phyloP scores from a whole-genome alignment of 2,329 filamentous ascomycete species.

The Neobulgaria alba region DNA sequence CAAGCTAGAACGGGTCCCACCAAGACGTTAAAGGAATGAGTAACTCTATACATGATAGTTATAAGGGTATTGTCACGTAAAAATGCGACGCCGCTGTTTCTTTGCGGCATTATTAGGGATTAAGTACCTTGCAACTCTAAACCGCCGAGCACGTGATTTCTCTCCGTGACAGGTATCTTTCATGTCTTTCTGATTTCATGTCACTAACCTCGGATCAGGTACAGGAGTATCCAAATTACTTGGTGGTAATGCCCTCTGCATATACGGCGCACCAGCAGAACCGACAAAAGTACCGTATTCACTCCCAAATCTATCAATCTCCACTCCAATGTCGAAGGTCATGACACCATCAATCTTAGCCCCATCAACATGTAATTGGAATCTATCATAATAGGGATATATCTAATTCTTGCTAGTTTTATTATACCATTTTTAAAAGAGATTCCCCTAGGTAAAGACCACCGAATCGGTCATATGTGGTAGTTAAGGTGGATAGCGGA shows the following conservation, averaged over 20 bases:
- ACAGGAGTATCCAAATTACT: slow-evolving; percentile 34
- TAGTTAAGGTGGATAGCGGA: slow-evolving; percentile 27
- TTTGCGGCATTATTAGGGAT: no score
- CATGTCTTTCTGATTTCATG: no score
- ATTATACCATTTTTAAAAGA: slow-evolving; percentile 29
- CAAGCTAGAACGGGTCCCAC: slow-evolving; percentile 39
- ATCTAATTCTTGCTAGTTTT: slow-evolving; percentile 22
- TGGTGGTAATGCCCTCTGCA: slow-evolving; percentile 39
- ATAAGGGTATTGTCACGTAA: slow-evolving; percentile 38
- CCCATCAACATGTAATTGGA: slow-evolving; percentile 30
- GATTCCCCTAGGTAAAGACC: slow-evolving; percentile 35
- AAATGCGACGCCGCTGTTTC: no score
- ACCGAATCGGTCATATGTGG: slow-evolving; percentile 33
- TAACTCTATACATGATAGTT: slow-evolving; percentile 41
- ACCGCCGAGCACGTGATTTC: no score
- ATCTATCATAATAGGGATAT: slow-evolving; percentile 37
- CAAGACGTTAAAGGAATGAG: slow-evolving; percentile 31
- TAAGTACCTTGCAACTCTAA: background rate
- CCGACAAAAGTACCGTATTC: slow-evolving; percentile 36
- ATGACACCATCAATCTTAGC: slow-evolving; percentile 34
- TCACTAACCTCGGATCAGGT: no score
- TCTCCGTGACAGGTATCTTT: no score
- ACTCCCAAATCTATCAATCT: slow-evolving; percentile 40
- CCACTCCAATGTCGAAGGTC: slow-evolving; percentile 33
- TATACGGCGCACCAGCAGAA: slow-evolving; percentile 38